phyloP scores from a whole-genome alignment of 805 yeast species.

The Suhomyces kilbournensis region DNA sequence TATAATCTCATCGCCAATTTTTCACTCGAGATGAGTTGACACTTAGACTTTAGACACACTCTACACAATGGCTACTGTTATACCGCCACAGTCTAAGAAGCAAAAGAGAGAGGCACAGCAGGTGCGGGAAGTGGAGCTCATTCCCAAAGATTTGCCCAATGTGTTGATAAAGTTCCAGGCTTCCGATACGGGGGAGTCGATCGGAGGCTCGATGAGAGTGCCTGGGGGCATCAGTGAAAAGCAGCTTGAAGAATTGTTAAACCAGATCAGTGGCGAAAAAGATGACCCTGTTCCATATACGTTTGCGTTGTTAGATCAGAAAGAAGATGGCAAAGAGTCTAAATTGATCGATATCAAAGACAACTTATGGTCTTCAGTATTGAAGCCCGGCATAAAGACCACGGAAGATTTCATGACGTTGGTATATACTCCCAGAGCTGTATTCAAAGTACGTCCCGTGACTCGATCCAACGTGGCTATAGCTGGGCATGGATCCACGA shows the following conservation, averaged over 20 bases:
- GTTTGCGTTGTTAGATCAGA: conserved; percentile 57
- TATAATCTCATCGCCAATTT: conserved; percentile 2
- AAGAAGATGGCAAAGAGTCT: conserved; percentile 20
- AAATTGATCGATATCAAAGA: conserved; percentile 69
- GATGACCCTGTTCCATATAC: conserved; percentile 91
- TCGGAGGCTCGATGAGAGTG: conserved; percentile 83
- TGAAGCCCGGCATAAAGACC: conserved; percentile 82
- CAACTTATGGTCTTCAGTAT: conserved; percentile 72
- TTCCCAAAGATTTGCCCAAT: conserved; percentile 80
- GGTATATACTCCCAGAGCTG: conserved; percentile 91
- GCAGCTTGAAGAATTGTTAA: conserved; percentile 84
- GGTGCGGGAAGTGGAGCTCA: conserved; percentile 67
- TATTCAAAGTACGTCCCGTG: conserved; percentile 87
- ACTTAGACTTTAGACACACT: neutral
- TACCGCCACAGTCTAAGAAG: conserved; percentile 92
- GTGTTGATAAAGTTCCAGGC: conserved; percentile 89
- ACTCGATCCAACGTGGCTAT: conserved; percentile 90
- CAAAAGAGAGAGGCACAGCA: conserved; percentile 81
- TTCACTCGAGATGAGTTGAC: neutral
- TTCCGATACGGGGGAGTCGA: conserved; percentile 82
- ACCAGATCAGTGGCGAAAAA: conserved; percentile 63
- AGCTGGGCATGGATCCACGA: conserved; percentile 93
- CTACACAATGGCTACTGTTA: conserved; percentile 73
- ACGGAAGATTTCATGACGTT: conserved; percentile 92
- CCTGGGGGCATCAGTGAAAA: conserved; percentile 85